Percentiles rank a stretch among this genome's conserved stretches.
phyloP scores from a whole-genome alignment of 2,329 filamentous ascomycete genomes.

The Monilinia fructicola region DNA sequence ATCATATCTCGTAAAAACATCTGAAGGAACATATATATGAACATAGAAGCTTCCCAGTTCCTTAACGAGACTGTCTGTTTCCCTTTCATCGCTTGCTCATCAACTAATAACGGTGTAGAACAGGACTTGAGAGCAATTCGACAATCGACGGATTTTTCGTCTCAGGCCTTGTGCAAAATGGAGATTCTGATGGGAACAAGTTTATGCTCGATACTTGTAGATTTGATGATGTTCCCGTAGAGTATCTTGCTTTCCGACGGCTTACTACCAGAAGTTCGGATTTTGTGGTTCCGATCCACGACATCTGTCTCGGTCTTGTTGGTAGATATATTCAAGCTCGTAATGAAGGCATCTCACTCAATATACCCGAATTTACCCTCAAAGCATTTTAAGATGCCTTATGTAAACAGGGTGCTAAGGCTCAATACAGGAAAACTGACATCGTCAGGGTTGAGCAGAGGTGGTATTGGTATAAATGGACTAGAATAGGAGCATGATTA shows the following conservation, averaged over 20 bases:
- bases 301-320: conserved; percentile 1
- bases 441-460: too few relatives aligned
- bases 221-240: too few relatives aligned
- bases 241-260: background rate
- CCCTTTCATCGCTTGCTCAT: background rate
- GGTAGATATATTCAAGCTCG: background rate
- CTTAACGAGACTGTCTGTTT: background rate
- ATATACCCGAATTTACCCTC: background rate
- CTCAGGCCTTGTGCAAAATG: background rate
- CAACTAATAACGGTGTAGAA: background rate
- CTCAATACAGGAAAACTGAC: too few relatives aligned
- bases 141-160: conserved; percentile 1
- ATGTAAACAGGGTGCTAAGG: too few relatives aligned
- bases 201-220: background rate
- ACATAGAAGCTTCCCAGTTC: background rate
- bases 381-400: background rate
- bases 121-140: background rate
- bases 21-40: background rate
- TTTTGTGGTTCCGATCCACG: conserved; percentile 13
- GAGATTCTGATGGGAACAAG: background rate
- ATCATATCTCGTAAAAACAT: background rate
- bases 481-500: too few relatives aligned
- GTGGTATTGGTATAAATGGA: too few relatives aligned
- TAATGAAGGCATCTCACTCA: background rate
- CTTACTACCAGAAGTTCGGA: background rate